Base-by-base conservation (phyloP, 73 alveolate species). In the Symbiodinium pilosum region DNA sequence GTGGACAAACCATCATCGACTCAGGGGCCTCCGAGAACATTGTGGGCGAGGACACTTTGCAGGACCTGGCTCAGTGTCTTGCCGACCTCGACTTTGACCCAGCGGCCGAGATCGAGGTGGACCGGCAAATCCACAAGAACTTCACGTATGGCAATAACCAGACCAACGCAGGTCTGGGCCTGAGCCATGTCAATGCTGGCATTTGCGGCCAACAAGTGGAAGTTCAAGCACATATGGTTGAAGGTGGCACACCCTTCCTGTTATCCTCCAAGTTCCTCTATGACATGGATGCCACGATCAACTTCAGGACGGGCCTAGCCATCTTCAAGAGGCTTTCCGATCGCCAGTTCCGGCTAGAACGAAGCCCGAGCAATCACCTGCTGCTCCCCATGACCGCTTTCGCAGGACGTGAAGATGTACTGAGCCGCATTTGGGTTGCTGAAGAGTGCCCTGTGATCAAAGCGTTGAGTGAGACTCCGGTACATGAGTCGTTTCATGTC, bases 221-320 rank as follows among this genome's bases (percentile, higher is more conserved):
- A 5, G 40, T 86, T 21, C 93, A 47, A 28, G 81, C 93, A 0
- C 93, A 86, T 24, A 26, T 86, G 83, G 93, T 86, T 7, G 93
- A 86, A 47, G 93, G 93, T 1, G 83, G 20, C 14, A 86, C 83
- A 2, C 93, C 93, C 12, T 86, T 86, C 52, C 83, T 86, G 71
- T 83, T 86, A 28, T 47, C 83, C 8, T 44, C 93, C 32, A 86
- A 86, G 93, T 47, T 86, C 24, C 93, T 86, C 40, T 86, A 86
- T 32, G 93, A 86, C 93, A 38, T 86, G 93, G 93, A 86, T 86
- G 93, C 93, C 36, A 86, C 93, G 24, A 86, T 86, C 93, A 86
- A 86, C 54, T 86, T 86, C 39, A 69, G 93, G 18, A 30, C 38
- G 39, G 93, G 93, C 1, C 24, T 47, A 0, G 93, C 93, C 2